Evolutionary conservation across 108 stramenopile genomes (phyloP), one percentile per base, ranked within the genome.

Genomic region (Seminavis robusta): DNA sequence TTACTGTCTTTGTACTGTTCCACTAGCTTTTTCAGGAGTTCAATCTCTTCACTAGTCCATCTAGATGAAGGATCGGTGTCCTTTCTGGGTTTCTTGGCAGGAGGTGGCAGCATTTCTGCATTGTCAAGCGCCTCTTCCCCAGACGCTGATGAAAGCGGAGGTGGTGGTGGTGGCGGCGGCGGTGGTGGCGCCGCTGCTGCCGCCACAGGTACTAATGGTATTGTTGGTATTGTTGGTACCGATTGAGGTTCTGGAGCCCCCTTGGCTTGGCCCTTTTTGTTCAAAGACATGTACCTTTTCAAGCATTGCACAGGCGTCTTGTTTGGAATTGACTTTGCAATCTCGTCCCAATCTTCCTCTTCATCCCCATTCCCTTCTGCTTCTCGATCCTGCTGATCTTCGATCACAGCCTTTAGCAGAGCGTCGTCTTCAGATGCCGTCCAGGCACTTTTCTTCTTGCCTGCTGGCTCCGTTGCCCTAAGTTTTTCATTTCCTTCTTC

Each of bases 331-430:
- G 45, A 27, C 27, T 80, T 62, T 1, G 84, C 64, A 28, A 90
- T 84, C 39, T 65, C 73, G 43, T 82, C 77, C 89, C 89, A 90
- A 41, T 73, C 75, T 42, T 74, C 70, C 31, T 74, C 64, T 30
- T 79, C 77, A 21, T 80, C 78, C 7, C 49, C 68, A 7, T 62
- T 54, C 28, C 67, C 66, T 33, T 76, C 65, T 5, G 62, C 68
- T 21, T 64, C 68, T 36, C 71, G 54, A 27, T 67, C 69, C 41
- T 80, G 56, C 21, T 90, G 84, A 42, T 92, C 82, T 36, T 79
- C 75, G 19, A 69, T 44, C 21, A 88, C 95, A 56, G 95, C 96
- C 15, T 84, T 74, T 33, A 94, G 62, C 16, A 95, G 83, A n/a
- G 74, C 79, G 34, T 96, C 74, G 43, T 88, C 92, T 48, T 83